A percentile compares a stretch with the other conserved stretches of the same genome.
These are phyloP conservation scores for Fomes fomentarius DNA, from an alignment of 1,284 basidiomycete species.

Conservation along the genomic window DNA sequence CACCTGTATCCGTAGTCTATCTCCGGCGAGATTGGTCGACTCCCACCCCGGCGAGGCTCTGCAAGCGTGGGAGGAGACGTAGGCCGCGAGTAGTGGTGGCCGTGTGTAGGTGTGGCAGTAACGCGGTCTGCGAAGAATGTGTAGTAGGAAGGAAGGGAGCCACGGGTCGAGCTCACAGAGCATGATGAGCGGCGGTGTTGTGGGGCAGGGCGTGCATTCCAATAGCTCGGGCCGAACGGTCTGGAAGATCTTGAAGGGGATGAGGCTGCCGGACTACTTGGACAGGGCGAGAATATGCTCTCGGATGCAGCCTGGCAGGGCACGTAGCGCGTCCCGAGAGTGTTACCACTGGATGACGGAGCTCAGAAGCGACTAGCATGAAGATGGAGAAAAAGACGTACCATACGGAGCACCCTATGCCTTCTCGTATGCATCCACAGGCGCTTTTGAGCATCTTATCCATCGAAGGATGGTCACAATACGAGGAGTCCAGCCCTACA, in stretches of 20 bases:
- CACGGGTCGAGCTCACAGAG: conserved; percentile 8
- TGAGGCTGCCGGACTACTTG: conserved; percentile 19
- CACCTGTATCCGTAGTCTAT: conserved; percentile 27
- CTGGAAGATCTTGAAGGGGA: conserved; percentile 34
- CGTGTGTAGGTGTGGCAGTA: conserved; percentile 37
- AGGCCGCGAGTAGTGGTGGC: conserved; percentile 21
- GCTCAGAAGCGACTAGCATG: conserved; percentile 2
- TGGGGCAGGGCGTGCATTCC: conserved; percentile 35
- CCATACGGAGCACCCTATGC: conserved; percentile 66
- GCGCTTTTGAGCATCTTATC: conserved; percentile 54
- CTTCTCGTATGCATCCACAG: conserved; percentile 67
- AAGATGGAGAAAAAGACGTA: conserved; percentile 34
- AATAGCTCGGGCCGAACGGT: conserved; percentile 50
- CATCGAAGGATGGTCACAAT: conserved; percentile 53
- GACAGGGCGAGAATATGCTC: conserved; percentile 41
- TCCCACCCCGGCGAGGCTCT: conserved; percentile 5
- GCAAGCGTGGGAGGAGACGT: neutral
- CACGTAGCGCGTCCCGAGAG: conserved; percentile 61
- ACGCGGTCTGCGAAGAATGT: conserved; percentile 52
- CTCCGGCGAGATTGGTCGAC: conserved; percentile 19
- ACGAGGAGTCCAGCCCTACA: conserved; percentile 51
- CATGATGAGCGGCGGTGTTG: conserved; percentile 20
- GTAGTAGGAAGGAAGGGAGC: conserved; percentile 37
- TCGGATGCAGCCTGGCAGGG: conserved; percentile 61
- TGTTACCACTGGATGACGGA: conserved; percentile 51